A percentile compares a stretch with the other conserved stretches of the same genome.
These are phyloP conservation scores for Pterocarpus santalinus DNA, from an alignment of 306 rosid species.

Conservation along the genomic window DNA sequence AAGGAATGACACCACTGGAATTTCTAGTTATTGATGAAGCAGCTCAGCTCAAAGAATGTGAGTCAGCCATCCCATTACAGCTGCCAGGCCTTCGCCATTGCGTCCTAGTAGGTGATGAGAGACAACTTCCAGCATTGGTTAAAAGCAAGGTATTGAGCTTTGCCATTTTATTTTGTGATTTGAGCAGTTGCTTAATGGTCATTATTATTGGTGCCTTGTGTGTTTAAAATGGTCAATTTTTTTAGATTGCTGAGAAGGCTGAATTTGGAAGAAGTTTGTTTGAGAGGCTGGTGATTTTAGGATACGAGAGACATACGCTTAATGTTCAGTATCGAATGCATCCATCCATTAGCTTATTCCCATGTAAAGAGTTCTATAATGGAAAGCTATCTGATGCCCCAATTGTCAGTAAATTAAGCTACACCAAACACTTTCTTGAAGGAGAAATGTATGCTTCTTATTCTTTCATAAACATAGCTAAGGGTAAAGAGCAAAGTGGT, in stretches of 20 bases:
- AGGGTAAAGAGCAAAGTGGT: conserved; percentile 53
- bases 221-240: not conserved
- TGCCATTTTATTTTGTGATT: not conserved
- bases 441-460: conserved; percentile 46
- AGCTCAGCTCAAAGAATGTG: conserved; percentile 66
- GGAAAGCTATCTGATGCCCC: conserved; percentile 36
- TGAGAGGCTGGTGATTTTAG: conserved; percentile 52
- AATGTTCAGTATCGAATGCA: conserved; percentile 52
- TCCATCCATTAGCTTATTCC: conserved; percentile 54
- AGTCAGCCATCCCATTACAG: conserved; percentile 60
- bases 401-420: conserved; percentile 25
- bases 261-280: conserved; percentile 60
- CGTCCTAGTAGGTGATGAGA: conserved; percentile 63
- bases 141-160: conserved; percentile 61
- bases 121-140: conserved; percentile 67
- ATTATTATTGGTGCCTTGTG: not conserved
- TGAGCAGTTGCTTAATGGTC: not conserved
- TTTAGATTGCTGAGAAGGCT: conserved; percentile 46
- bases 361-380: conserved; percentile 48
- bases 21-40: conserved; percentile 68
- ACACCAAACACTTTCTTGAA: conserved; percentile 30
- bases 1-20: conserved; percentile 6
- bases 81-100: conserved; percentile 51
- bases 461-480: conserved; percentile 50
- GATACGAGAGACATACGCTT: conserved; percentile 41